Evolutionary conservation across 2,329 filamentous ascomycete genomes (phyloP), one percentile per base, ranked within the genome.

Genomic region (Chaetomium olivaceum): DNA sequence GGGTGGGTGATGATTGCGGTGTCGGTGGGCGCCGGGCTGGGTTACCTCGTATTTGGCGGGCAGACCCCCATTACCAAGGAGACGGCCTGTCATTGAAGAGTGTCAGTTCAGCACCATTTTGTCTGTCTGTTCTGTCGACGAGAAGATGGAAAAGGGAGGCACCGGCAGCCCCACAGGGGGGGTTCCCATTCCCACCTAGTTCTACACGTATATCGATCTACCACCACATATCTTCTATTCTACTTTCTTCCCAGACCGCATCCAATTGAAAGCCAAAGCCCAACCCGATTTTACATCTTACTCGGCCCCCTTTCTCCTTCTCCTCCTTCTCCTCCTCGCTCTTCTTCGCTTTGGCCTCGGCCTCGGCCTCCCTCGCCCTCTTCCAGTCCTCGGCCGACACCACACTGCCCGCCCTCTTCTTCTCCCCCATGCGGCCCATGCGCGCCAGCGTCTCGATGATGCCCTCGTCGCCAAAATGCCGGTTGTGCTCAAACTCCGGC

Each of bases 1-100:
- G 95, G 95, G 64, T 96, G 91, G 89, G 89, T 99, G 71, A 99
- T 99, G 95, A 79, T 96, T 71, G 87, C 94, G 3, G 93, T 98
- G 19, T 91, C 91, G 0, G 81, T 96, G 11, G 95, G 95, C 19
- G 93, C 94, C 0, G 96, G 96, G 71, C 78, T 96, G 54, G 95
- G 95, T 52, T 97, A 96, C 76, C 76, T 97, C 67, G 73, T 90
- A 54, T 99, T 97, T 80, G 90, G 91, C 19, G 85, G 87, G 63
- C 82, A 83, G 62, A 87, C 88, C 0, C 84, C 87, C 61, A 86
- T 89, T 8, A 89, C 89, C 31, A 97, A 96, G 83, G 89, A 92
- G 68, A 93, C 92, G 69, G 93, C 94, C 52, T 99, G 95, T 77
- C 94, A 99, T 39, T 64, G 52, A 55, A 43, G 36, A 29, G 51